A percentile compares a stretch with the other conserved stretches of the same genome.
phyloP scores from a whole-genome alignment of 1,284 basidiomycete genomes.

The Pholiota adiposa region DNA sequence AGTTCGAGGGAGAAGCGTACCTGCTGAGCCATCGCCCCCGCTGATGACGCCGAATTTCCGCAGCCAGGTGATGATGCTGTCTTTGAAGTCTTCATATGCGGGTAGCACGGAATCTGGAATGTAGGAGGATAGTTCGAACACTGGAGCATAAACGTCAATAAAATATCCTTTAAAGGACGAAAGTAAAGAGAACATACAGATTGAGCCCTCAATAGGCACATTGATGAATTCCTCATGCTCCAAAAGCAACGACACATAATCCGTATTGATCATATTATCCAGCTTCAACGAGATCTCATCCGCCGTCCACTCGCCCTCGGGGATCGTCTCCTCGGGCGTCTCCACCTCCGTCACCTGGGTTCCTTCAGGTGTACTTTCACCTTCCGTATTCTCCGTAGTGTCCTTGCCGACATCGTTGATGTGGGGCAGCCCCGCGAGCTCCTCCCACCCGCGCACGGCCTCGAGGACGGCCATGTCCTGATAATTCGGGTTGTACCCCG shows the following conservation, averaged over 20 bases:
- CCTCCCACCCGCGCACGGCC: conserved; percentile 93
- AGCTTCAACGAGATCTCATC: conserved; percentile 63
- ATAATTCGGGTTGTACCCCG: conserved; percentile 97
- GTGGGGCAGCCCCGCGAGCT: conserved; percentile 73
- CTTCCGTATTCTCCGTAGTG: no score
- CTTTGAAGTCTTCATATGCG: conserved; percentile 74
- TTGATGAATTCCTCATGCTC: conserved; percentile 73
- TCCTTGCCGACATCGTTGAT: conserved; percentile 63
- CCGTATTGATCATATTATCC: conserved; percentile 67
- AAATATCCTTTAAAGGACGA: not conserved
- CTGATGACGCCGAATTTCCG: conserved; percentile 67
- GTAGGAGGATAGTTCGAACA: conserved; percentile 84
- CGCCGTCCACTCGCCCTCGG: conserved; percentile 58
- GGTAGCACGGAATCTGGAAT: conserved; percentile 85
- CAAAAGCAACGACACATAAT: conserved; percentile 76
- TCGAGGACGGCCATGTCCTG: conserved; percentile 99
- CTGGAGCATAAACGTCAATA: conserved; percentile 42
- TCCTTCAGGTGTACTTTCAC: conserved; percentile 34
- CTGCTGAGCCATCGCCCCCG: conserved; percentile 43
- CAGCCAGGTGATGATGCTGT: conserved; percentile 68
- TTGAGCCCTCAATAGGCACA: conserved; percentile 47
- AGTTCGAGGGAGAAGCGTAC: conserved; percentile 35
- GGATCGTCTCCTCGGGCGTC: conserved; percentile 41
- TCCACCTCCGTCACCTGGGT: conserved; percentile 36
- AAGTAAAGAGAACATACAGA: conserved; percentile 47